phyloP scores from a whole-genome alignment of 106 monocot genomes.

The Dactylorhiza incarnata region DNA sequence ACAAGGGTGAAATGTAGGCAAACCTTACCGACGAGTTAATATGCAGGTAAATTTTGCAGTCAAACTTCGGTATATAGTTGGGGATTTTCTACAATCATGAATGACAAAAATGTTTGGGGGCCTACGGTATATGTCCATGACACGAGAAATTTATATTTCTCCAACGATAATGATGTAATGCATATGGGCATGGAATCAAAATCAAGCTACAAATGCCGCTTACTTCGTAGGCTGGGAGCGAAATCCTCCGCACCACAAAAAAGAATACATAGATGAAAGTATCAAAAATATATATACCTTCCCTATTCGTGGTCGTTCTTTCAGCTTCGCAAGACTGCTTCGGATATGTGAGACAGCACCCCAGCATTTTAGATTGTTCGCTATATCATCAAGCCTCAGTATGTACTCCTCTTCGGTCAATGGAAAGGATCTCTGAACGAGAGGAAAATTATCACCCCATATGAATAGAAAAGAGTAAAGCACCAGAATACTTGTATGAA shows the following conservation, averaged over 20 bases:
- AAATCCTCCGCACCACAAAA: not conserved
- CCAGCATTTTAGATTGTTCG: constrained; percentile 91
- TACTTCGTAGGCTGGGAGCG: not conserved
- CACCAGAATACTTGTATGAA: not conserved
- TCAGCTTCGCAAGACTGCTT: constrained; percentile 74
- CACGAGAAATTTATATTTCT: not conserved
- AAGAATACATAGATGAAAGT: not conserved
- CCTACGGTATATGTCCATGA: not conserved
- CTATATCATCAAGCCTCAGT: constrained; percentile 88
- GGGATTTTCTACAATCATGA: not conserved
- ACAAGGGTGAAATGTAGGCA: too few species aligned
- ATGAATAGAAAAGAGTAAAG: not conserved
- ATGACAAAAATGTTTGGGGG: not conserved
- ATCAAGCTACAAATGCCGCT: not conserved
- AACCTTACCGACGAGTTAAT: not conserved
- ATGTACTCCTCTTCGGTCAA: constrained; percentile 98
- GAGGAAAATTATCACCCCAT: not conserved
- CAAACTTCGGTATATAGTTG: not conserved
- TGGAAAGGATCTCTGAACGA: constrained; percentile 77
- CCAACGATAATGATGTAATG: not conserved
- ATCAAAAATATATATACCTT: constrained; percentile 40
- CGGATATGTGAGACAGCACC: constrained; percentile 93
- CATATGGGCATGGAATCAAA: not conserved
- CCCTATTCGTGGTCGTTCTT: constrained; percentile 89
- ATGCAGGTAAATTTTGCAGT: not conserved